phyloP scores from a whole-genome alignment of 371 early-diverging fungal species.

The Polyrhizophydium stewartii region DNA sequence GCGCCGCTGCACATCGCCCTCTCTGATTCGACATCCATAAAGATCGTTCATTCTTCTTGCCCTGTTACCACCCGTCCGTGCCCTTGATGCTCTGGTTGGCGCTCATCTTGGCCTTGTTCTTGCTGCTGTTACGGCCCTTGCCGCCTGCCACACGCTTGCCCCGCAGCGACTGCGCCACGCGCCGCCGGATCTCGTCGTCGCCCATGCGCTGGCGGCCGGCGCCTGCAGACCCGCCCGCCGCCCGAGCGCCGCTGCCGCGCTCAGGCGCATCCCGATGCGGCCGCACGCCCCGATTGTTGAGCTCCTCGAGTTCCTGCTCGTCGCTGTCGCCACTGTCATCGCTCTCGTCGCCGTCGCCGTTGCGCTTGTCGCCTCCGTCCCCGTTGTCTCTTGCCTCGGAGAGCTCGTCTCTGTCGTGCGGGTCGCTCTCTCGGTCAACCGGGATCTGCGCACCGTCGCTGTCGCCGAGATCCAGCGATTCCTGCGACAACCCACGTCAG shows the following conservation, averaged over 20 bases:
- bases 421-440: too few relatives aligned
- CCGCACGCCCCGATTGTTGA: constrained; percentile 6
- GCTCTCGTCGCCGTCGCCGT: not conserved
- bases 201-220: not conserved
- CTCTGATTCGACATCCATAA: too few relatives aligned
- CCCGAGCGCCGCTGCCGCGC: too few relatives aligned
- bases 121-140: not conserved
- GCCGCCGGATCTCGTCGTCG: constrained; percentile 9
- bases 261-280: not conserved
- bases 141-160: not conserved
- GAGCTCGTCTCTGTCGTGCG: too few relatives aligned
- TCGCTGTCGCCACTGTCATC: not conserved
- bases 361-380: not conserved
- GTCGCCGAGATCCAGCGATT: too few relatives aligned
- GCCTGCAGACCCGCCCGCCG: not conserved
- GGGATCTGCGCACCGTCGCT: too few relatives aligned
- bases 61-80: not conserved
- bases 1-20: too few relatives aligned
- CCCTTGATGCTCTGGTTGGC: not conserved
- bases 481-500: too few relatives aligned
- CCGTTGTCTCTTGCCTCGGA: not conserved
- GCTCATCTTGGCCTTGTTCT: constrained; percentile 1
- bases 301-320: not conserved
- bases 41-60: not conserved
- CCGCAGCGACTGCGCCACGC: constrained; percentile 1